phyloP scores from a whole-genome alignment of 2,329 filamentous ascomycete species.

The Hypoxylon sp. region DNA sequence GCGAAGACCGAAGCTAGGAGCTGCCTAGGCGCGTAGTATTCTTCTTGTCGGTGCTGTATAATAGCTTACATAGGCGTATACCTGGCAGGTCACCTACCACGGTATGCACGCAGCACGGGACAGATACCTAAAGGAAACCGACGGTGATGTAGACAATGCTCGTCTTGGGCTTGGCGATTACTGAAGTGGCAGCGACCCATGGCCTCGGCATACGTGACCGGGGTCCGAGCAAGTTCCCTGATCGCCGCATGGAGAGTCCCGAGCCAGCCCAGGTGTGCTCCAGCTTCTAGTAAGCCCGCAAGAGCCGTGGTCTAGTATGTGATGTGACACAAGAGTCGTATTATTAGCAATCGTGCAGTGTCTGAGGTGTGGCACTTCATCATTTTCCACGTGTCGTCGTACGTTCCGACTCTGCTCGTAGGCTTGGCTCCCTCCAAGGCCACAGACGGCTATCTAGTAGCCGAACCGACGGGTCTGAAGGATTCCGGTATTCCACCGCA shows the following conservation, averaged over 20 bases:
- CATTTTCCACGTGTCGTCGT: slow-evolving; percentile 1
- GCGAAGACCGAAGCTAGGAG: slow-evolving; percentile 1
- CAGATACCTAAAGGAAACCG: too few species aligned
- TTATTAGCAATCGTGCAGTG: background rate
- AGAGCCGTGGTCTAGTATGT: background rate
- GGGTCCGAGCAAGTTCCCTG: slow-evolving; percentile 8
- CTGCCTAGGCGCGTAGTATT: background rate
- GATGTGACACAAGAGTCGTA: slow-evolving; percentile 1
- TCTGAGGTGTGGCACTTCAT: background rate
- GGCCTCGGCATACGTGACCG: slow-evolving; percentile 22
- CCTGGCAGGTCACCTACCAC: background rate
- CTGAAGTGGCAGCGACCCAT: slow-evolving; percentile 12
- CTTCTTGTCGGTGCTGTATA: background rate
- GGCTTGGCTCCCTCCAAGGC: background rate
- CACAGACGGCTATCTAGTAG: background rate
- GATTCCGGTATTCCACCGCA: slow-evolving; percentile 2
- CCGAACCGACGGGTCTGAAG: slow-evolving; percentile 5
- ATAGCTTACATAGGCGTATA: background rate
- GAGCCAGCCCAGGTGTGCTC: slow-evolving; percentile 2
- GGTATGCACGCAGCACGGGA: too few species aligned
- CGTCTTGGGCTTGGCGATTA: slow-evolving; percentile 26
- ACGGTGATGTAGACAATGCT: slow-evolving; percentile 5
- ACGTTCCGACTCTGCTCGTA: background rate
- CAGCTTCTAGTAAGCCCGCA: background rate
- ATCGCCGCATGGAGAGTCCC: slow-evolving; percentile 8